Percentiles rank a stretch among this genome's conserved stretches.
Evolutionary conservation across 73 alveolate genomes (phyloP).

Genomic region (Paramecium bursaria): DNA sequence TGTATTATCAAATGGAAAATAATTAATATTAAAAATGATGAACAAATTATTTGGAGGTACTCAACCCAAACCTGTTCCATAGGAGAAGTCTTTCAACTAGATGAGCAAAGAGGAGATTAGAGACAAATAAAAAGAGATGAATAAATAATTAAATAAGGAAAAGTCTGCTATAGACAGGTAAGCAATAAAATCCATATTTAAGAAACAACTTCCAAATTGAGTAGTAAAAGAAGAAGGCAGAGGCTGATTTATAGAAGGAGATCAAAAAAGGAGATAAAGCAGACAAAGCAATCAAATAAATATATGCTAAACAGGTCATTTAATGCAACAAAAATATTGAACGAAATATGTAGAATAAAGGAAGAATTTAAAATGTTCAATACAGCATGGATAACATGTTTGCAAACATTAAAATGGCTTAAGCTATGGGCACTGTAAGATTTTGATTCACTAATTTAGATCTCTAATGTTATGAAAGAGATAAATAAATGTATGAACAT

Average conservation of each 20-base stretch:
- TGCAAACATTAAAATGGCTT: slow-evolving; percentile 67
- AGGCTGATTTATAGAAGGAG: slow-evolving; percentile 59
- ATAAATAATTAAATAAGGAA: slow-evolving; percentile 46
- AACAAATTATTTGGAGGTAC: too few species aligned
- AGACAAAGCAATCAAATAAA: slow-evolving; percentile 60
- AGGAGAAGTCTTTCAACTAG: slow-evolving; percentile 35
- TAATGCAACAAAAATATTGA: slow-evolving; percentile 34
- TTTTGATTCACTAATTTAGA: too few species aligned
- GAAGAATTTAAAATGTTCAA: slow-evolving; percentile 32
- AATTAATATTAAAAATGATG: too few species aligned
- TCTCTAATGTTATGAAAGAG: slow-evolving; percentile 61
- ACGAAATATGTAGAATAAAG: slow-evolving; percentile 59
- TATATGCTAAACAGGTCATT: slow-evolving; percentile 66
- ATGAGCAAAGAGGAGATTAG: slow-evolving; percentile 63
- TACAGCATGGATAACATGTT: slow-evolving; percentile 64
- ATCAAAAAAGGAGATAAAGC: slow-evolving; percentile 68
- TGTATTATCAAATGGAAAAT: too few species aligned
- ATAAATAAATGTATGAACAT: slow-evolving; percentile 54
- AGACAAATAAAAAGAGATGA: slow-evolving; percentile 59
- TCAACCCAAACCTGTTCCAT: slow-evolving; percentile 45
- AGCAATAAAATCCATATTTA: too few species aligned
- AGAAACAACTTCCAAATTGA: slow-evolving; percentile 62
- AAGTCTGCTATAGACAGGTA: slow-evolving; percentile 60
- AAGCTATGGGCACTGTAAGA: slow-evolving; percentile 68
- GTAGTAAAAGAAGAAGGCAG: slow-evolving; percentile 48